A percentile compares a stretch with the other conserved stretches of the same genome.
These are phyloP conservation scores for Plasmodium relictum DNA, from an alignment of 169 alveolate genomes.

Conservation along the genomic window DNA sequence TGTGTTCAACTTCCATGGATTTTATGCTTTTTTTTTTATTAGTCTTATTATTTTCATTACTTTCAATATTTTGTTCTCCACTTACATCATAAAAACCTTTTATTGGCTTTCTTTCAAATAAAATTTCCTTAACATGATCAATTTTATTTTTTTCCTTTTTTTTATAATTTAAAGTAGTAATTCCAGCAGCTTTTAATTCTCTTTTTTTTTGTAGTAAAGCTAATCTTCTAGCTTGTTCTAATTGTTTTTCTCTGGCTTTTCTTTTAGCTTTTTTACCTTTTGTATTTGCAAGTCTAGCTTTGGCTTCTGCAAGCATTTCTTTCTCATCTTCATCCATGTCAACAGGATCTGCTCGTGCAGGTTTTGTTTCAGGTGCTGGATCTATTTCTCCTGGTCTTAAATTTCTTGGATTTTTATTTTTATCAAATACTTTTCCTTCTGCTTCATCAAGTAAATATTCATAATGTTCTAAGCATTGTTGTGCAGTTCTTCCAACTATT, in stretches of 20 bases:
- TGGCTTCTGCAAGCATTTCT: constrained; percentile 99
- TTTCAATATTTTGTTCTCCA: constrained; percentile 90
- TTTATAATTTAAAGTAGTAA: constrained; percentile 89
- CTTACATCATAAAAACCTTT: constrained; percentile 94
- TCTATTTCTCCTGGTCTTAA: constrained; percentile 99
- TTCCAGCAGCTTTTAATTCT: constrained; percentile 99
- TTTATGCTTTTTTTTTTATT: constrained; percentile 27
- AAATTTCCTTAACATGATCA: constrained; percentile 96
- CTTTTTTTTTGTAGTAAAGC: constrained; percentile 97
- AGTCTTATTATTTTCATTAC: constrained; percentile 76
- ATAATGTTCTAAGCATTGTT: constrained; percentile 99
- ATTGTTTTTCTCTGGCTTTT: constrained; percentile 97
- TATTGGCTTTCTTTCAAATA: constrained; percentile 96
- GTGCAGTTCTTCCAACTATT: constrained; percentile 99
- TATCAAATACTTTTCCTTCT: constrained; percentile 93
- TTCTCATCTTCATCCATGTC: constrained; percentile 99
- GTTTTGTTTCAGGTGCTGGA: constrained; percentile 99
- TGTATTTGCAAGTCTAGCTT: constrained; percentile 99
- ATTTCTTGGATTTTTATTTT: constrained; percentile 94
- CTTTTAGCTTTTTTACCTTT: constrained; percentile 99
- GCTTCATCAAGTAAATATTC: constrained; percentile 98
- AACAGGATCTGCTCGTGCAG: constrained; percentile 98
- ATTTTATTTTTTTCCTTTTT: constrained; percentile 90
- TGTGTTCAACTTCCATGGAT: constrained; percentile 67
- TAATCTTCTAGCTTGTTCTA: constrained; percentile 97